Conservation (phyloP, 73 alveolate genomes). For the Vitrella brassicaformis region DNA sequence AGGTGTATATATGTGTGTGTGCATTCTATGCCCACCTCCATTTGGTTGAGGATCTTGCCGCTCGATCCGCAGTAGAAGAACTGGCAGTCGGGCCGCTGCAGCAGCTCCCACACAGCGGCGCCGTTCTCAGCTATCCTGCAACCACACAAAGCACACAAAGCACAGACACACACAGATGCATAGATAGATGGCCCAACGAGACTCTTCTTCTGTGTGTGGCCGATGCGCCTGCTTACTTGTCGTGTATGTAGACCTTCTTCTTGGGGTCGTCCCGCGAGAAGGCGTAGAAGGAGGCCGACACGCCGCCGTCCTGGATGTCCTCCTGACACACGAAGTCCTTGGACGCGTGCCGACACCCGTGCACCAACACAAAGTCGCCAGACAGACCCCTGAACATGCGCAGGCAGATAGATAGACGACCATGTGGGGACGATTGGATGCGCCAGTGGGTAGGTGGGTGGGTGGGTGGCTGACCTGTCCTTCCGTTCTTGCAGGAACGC, state of each 20-base stretch:
- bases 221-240: no score
- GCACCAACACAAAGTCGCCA: neutral
- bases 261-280: neutral
- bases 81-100: neutral
- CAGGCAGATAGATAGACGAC: neutral
- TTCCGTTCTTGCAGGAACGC: neutral
- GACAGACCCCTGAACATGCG: neutral
- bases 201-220: neutral
- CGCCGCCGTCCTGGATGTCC: neutral
- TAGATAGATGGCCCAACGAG: neutral
- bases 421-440: neutral
- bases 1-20: no score
- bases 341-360: neutral
- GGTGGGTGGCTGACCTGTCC: neutral
- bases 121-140: neutral
- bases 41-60: neutral
- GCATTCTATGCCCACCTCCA: no score
- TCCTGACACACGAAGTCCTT: neutral
- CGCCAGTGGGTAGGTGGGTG: neutral
- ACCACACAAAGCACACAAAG: neutral
- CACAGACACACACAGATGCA: neutral
- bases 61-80: neutral
- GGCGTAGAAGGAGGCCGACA: neutral
- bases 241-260: neutral
- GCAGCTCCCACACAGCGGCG: neutral